These are phyloP conservation scores for Fistulina hepatica DNA, from an alignment of 1,284 basidiomycete genomes.

Conservation along the genomic window DNA sequence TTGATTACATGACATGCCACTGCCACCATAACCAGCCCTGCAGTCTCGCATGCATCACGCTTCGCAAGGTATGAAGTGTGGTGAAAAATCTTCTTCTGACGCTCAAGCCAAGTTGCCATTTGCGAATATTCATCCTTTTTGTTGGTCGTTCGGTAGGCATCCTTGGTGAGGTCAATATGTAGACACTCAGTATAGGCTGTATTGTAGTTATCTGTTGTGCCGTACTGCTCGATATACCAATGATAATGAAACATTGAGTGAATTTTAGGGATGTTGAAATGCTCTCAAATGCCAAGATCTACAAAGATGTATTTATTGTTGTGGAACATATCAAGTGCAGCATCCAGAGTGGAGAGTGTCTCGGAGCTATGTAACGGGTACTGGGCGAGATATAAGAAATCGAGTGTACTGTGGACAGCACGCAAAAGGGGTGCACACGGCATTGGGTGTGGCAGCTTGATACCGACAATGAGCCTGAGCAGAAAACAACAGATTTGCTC, in stretches of 20 bases:
- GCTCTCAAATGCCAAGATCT: constrained; percentile 15
- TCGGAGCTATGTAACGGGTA: constrained; percentile 18
- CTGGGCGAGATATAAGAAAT: constrained; percentile 20
- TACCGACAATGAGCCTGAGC: constrained; percentile 15
- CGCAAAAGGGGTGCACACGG: constrained; percentile 3
- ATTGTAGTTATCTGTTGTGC: constrained; percentile 10
- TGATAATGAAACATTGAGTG: constrained; percentile 13
- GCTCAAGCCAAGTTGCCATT: constrained; percentile 28
- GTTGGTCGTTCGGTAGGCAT: constrained; percentile 24
- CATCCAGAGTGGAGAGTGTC: constrained; percentile 17
- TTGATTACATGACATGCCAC: too few relatives aligned
- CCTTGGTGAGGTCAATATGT: constrained; percentile 11
- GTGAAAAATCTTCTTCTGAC: constrained; percentile 19
- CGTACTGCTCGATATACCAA: constrained; percentile 14
- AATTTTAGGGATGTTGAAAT: constrained; percentile 24
- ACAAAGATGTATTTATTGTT: constrained; percentile 19
- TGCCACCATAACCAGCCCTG: too few relatives aligned
- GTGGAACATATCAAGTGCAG: constrained; percentile 20
- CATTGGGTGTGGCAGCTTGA: too few relatives aligned
- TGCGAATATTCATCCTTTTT: constrained; percentile 24
- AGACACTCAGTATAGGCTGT: constrained; percentile 10
- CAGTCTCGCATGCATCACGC: too few relatives aligned
- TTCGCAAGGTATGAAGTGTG: too few relatives aligned
- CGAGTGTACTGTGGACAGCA: constrained; percentile 16
- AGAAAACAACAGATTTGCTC: too few relatives aligned